Percentiles rank a stretch among this genome's conserved stretches.
Evolutionary conservation across 257 asterid genomes (phyloP).

Genomic region (Gynochthodes officinalis): DNA sequence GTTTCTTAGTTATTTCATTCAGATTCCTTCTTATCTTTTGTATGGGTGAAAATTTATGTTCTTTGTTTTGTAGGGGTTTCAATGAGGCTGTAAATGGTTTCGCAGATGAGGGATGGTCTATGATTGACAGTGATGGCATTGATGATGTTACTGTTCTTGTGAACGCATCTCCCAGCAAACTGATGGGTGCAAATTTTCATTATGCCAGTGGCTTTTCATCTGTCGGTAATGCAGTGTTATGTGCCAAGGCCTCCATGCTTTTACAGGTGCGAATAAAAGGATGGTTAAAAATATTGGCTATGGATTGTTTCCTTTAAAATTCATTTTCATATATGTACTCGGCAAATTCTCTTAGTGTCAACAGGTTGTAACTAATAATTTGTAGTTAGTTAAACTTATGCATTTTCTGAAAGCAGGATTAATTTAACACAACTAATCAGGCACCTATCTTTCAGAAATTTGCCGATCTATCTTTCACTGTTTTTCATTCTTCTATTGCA

Average conservation of each 20-base stretch:
- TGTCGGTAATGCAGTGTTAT: slow-evolving; percentile 67
- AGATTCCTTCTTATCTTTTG: not conserved
- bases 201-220: slow-evolving; percentile 76
- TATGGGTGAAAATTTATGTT: slow-evolving; percentile 7
- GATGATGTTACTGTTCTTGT: slow-evolving; percentile 93
- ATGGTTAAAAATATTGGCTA: not conserved
- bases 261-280: slow-evolving; percentile 51
- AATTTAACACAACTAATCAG: not conserved
- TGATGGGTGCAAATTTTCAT: slow-evolving; percentile 62
- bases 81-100: slow-evolving; percentile 97
- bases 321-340: not conserved
- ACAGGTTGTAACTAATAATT: not conserved
- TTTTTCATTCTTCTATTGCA: slow-evolving; percentile 2
- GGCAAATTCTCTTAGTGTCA: not conserved
- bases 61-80: slow-evolving; percentile 63
- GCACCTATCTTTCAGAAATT: not conserved
- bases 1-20: slow-evolving; percentile 11
- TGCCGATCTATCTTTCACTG: not conserved
- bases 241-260: slow-evolving; percentile 96
- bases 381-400: not conserved
- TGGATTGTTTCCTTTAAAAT: not conserved
- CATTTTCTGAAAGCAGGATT: not conserved
- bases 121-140: slow-evolving; percentile 78
- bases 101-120: slow-evolving; percentile 93
- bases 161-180: slow-evolving; percentile 71